These are phyloP conservation scores for Thalassiosira exigua DNA, from an alignment of 352 stramenopile species.

Conservation along the genomic window DNA sequence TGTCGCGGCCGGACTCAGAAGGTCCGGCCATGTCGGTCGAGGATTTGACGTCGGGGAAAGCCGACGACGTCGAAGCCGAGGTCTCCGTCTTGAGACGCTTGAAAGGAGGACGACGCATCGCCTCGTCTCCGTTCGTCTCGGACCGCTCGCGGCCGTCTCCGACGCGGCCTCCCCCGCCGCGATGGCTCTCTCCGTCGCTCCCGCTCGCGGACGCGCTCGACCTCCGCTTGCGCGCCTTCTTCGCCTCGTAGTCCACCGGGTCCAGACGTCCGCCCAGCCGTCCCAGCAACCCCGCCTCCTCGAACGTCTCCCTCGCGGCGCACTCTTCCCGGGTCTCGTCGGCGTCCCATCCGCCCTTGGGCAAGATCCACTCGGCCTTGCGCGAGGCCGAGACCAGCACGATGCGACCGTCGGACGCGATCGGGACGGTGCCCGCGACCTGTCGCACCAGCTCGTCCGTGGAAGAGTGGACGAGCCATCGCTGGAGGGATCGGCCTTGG, in stretches of 20 bases:
- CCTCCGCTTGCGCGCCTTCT: constrained; percentile 75
- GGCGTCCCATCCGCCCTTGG: constrained; percentile 96
- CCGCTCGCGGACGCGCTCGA: constrained; percentile 22
- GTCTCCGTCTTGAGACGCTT: constrained; percentile 34
- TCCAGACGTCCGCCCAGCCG: constrained; percentile 63
- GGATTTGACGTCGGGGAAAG: background rate
- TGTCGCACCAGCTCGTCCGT: constrained; percentile 62
- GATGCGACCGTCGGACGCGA: constrained; percentile 75
- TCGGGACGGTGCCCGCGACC: constrained; percentile 75
- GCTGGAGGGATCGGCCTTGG: constrained; percentile 50
- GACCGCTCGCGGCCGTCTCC: background rate
- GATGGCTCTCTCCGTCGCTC: background rate
- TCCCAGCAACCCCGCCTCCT: constrained; percentile 91
- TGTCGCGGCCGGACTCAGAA: background rate
- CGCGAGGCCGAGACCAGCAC: constrained; percentile 91
- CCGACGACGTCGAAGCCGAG: background rate
- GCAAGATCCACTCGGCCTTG: constrained; percentile 94
- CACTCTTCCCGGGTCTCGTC: constrained; percentile 92
- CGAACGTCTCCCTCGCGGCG: constrained; percentile 91
- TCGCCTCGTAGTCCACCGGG: constrained; percentile 79
- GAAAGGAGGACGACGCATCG: constrained; percentile 10
- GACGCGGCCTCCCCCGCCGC: background rate
- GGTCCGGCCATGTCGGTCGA: background rate
- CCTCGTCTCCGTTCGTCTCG: constrained; percentile 1
- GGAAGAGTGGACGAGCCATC: constrained; percentile 46